These are phyloP conservation scores for Eutrema heterophyllum DNA, from an alignment of 345 rosid genomes.

Conservation along the genomic window DNA sequence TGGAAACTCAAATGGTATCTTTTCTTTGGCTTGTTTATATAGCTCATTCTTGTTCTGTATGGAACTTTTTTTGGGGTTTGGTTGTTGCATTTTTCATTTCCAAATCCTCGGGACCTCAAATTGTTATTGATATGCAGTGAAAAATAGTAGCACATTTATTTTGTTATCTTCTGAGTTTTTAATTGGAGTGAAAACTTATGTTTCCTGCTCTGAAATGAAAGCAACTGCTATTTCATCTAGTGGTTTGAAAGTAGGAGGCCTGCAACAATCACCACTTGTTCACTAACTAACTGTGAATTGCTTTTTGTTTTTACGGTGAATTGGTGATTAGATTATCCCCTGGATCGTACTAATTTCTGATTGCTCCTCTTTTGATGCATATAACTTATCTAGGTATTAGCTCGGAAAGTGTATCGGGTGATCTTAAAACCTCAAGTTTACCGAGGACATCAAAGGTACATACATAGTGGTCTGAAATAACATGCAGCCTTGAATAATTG, in stretches of 20 bases:
- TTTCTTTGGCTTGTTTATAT: background rate
- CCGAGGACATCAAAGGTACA: constrained; percentile 19
- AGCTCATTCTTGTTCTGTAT: background rate
- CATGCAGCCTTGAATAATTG: background rate
- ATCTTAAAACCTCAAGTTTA: constrained; percentile 3
- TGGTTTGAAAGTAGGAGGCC: background rate
- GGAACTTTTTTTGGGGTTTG: background rate
- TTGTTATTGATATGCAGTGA: background rate
- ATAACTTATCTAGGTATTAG: constrained; percentile 16
- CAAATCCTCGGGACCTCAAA: background rate
- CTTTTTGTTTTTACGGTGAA: background rate
- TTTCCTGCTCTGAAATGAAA: background rate
- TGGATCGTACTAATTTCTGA: background rate
- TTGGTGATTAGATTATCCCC: background rate
- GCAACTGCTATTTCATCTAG: background rate
- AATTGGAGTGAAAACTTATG: background rate
- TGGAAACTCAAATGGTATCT: constrained; percentile 49
- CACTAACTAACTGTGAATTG: background rate
- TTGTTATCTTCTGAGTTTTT: background rate
- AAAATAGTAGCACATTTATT: background rate
- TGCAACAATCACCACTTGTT: background rate
- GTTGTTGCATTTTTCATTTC: background rate
- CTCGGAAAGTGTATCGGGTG: background rate
- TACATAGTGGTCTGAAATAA: background rate
- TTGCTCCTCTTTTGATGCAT: constrained; percentile 1